Base-by-base conservation (phyloP, 1,284 basidiomycete genomes). In the Cryptococcus jaspeensis region DNA sequence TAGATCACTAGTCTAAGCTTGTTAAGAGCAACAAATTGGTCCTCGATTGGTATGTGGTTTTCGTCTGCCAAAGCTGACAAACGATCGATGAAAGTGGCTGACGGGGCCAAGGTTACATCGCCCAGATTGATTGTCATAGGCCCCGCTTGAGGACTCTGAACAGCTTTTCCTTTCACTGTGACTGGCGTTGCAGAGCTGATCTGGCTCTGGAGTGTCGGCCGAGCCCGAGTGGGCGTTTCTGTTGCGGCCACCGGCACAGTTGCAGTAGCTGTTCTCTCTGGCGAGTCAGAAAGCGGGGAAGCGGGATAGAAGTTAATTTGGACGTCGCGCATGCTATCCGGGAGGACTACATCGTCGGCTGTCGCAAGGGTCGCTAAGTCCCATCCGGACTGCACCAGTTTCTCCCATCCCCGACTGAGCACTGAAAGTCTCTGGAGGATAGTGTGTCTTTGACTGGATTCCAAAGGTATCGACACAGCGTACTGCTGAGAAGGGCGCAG, bases 401-500 rank as follows among this genome's bases (percentile, higher is more conserved):
- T 73, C 39, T 78, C 78, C 56, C 80, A 70, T 16, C 65, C 64
- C 42, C 64, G 40, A 57, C 62, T 70, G 39, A 80, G 73, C 13
- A 67, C 64, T 37, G 78, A 69, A 0, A 80, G 70, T 2, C 78
- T 72, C 39, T 58, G 56, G 12, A 61, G 53, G 16, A 58, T 50
- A 32, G 73, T 66, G 32, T 76, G 69, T 54, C 70, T 63, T 20
- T 66, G 52, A 42, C 61, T 59, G 23, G 63, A 84, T 83, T 60
- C 90, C 80, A 57, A 86, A 77, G 65, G 87, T 81, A 23, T 88
- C 85, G 45, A 87, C 2, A 87, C 84, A 15, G 90, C 91, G 74
- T 96, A 97, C 74, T 97, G 93, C 72, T 98, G 94, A 6, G 93
- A 88, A 1, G 94, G 93, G 25, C 95, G 87, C 36, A 97, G 84